Evolutionary conservation across 2,329 filamentous ascomycete genomes (phyloP), one percentile per base, ranked within the genome.

Genomic region (Magnaporthiopsis rhizophila): DNA sequence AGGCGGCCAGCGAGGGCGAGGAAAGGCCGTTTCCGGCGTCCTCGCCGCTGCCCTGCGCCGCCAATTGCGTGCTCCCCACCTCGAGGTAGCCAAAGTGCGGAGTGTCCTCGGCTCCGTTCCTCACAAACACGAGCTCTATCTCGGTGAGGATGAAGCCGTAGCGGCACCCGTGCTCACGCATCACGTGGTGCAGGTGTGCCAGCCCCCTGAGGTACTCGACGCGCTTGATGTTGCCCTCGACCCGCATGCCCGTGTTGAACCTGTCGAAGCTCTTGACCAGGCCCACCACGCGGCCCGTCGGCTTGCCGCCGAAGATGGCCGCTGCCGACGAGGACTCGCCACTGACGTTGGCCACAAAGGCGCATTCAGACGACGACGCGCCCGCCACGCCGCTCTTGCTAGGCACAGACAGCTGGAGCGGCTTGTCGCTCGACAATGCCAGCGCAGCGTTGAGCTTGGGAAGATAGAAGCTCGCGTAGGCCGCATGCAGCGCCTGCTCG

Each of bases 141-240:
- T 97, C 94, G 1, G 92, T 97, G 72, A 97, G 87, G 75, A 98
- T 94, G 81, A 97, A 98, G 64, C 94, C 94, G 75, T 97, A 98
- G 65, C 94, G 88, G 74, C 91, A 96, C 69, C 88, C 88, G 78
- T 97, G 91, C 78, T 96, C 92, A 75, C 94, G 92, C 92, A 97
- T 97, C 72, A 89, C 88, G 73, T 91, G 86, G 77, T 98, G 94
- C 59, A 97, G 81, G 70, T 96, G 91, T 0, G 92, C 84, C 6
- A 98, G 86, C 1, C 91, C 91, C 62, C 90, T 88, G 26, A 97
- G 88, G 79, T 97, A 97, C 76, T 94, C 88, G 65, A 97, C 91
- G 65, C 90, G 89, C 77, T 92, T 90, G 75, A 92, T 85, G 68
- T 93, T 91, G 59, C 88, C 87, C 75, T 96, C 91, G 66, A 88